Percentiles rank a stretch among this genome's conserved stretches.
These are phyloP conservation scores for Inonotus obliquus DNA, from an alignment of 1,284 basidiomycete species.

Conservation along the genomic window DNA sequence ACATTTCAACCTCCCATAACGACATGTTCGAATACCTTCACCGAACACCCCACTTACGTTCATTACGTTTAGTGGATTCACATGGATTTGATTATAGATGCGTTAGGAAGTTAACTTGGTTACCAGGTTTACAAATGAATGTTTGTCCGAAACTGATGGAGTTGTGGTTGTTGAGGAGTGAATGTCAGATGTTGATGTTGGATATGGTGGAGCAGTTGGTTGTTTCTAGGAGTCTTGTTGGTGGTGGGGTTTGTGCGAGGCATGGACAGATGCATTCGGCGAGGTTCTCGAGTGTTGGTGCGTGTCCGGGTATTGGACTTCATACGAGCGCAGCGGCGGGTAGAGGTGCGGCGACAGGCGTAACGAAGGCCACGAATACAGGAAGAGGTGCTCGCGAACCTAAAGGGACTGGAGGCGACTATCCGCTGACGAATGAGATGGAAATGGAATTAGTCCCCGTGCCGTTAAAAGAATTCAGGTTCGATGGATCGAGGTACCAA, in stretches of 20 bases:
- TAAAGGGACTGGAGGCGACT: background rate
- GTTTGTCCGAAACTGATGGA: slow-evolving; percentile 8
- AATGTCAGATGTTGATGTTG: slow-evolving; percentile 2
- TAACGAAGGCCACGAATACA: too few species aligned
- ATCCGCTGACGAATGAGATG: background rate
- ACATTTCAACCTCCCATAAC: slow-evolving; percentile 1
- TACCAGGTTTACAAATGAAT: background rate
- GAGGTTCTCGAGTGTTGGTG: too few species aligned
- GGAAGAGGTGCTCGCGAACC: background rate
- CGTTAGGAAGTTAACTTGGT: slow-evolving; percentile 2
- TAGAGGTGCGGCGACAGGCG: too few species aligned
- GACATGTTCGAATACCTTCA: slow-evolving; percentile 12
- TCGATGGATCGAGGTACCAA: slow-evolving; percentile 12
- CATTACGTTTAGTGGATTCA: slow-evolving; percentile 5
- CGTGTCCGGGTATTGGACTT: background rate
- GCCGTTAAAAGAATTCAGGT: slow-evolving; percentile 11
- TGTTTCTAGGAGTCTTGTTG: background rate
- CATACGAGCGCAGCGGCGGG: too few species aligned
- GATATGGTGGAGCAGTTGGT: slow-evolving; percentile 7
- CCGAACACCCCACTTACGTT: slow-evolving; percentile 3
- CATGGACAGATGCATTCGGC: background rate
- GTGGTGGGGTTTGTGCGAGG: background rate
- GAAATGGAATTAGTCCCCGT: background rate
- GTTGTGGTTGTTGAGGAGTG: slow-evolving; percentile 13
- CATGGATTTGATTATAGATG: slow-evolving; percentile 7